These are phyloP conservation scores for Plasmopara muralis DNA, from an alignment of 352 stramenopile genomes.

Conservation along the genomic window DNA sequence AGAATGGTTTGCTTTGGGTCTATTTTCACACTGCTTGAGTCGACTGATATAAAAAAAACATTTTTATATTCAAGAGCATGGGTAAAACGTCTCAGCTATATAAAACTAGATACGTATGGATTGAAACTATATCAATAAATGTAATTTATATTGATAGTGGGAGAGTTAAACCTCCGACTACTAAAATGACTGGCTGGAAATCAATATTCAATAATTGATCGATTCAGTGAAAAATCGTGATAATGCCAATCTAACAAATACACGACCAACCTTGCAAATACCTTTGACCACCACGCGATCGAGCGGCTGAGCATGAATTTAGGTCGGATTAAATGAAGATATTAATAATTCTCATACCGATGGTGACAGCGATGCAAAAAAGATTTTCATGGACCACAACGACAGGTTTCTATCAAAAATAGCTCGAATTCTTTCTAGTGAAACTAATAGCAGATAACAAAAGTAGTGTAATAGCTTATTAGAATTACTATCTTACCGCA, in stretches of 20 bases:
- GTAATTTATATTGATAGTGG: slow-evolving; percentile 12
- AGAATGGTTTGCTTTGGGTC: background rate
- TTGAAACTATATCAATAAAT: slow-evolving; percentile 1
- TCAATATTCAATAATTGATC: background rate
- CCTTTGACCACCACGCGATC: slow-evolving; percentile 5
- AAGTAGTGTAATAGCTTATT: slow-evolving; percentile 10
- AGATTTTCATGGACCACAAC: slow-evolving; percentile 16
- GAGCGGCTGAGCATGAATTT: slow-evolving; percentile 6
- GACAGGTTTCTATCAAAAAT: slow-evolving; percentile 5
- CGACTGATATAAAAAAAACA: slow-evolving; percentile 12
- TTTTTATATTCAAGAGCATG: slow-evolving; percentile 10
- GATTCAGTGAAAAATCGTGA: slow-evolving; percentile 9
- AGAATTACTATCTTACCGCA: slow-evolving; percentile 14
- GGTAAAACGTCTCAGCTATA: slow-evolving; percentile 11
- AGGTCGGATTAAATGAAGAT: slow-evolving; percentile 11
- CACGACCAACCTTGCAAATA: slow-evolving; percentile 4
- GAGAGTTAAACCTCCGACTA: slow-evolving; percentile 8
- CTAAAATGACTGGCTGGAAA: background rate
- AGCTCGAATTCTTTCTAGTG: slow-evolving; percentile 12
- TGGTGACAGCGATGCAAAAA: slow-evolving; percentile 17
- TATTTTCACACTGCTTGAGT: background rate
- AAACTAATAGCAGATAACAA: slow-evolving; percentile 16
- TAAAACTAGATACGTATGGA: slow-evolving; percentile 9
- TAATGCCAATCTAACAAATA: slow-evolving; percentile 1
- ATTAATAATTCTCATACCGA: slow-evolving; percentile 10